Conservation (phyloP, 495 filamentous ascomycete species). For the Xanthoparmelia taractica region DNA sequence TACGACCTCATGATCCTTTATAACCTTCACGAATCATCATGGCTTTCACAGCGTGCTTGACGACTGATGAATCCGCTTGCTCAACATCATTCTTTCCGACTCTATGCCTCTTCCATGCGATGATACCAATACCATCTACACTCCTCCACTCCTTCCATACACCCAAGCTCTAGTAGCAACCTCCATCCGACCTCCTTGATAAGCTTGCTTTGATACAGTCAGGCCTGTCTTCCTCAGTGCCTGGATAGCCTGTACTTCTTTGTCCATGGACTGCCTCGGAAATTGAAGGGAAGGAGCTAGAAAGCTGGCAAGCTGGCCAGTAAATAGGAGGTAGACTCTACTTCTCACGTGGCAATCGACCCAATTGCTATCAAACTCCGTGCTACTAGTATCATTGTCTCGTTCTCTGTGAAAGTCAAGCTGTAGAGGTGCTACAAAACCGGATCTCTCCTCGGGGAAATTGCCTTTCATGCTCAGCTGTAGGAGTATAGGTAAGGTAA, state of each 20-base stretch:
- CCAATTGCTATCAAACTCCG: neutral
- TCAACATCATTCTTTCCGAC: conserved; percentile 17
- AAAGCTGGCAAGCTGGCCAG: conserved; percentile 8
- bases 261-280: neutral
- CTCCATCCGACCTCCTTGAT: conserved; percentile 4
- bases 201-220: neutral
- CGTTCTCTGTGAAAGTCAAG: neutral
- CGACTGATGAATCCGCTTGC: conserved; percentile 23
- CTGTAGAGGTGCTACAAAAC: neutral
- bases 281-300: conserved; percentile 8
- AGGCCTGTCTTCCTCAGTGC: conserved; percentile 4
- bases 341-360: conserved; percentile 7
- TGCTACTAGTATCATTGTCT: neutral
- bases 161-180: neutral
- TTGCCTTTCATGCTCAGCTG: too few relatives aligned
- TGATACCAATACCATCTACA: conserved; percentile 16
- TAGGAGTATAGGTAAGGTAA: too few relatives aligned
- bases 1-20: conserved; percentile 23
- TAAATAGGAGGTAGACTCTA: conserved; percentile 6
- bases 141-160: conserved; percentile 13
- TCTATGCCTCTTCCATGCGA: conserved; percentile 14
- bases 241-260: neutral
- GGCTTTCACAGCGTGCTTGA: conserved; percentile 20
- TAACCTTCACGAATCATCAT: conserved; percentile 17
- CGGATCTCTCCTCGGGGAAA: neutral